These are phyloP conservation scores for Neonectria neomacrospora DNA, from an alignment of 2,329 filamentous ascomycete species.

Conservation along the genomic window DNA sequence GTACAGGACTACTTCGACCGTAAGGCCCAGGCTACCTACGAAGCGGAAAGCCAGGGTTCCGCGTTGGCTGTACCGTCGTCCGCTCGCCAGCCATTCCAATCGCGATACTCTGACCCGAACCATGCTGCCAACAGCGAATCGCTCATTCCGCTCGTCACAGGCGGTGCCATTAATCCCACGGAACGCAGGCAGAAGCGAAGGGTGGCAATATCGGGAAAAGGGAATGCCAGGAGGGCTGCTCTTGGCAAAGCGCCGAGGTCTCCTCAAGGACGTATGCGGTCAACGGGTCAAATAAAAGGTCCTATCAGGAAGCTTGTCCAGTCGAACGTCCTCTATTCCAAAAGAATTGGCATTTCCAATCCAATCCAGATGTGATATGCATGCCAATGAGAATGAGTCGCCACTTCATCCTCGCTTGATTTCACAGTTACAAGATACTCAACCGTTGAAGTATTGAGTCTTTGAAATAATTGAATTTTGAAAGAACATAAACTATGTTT, in stretches of 20 bases:
- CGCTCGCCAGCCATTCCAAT: slow-evolving; percentile 4
- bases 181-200: not conserved
- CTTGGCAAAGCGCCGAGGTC: not conserved
- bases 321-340: slow-evolving; percentile 11
- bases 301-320: slow-evolving; percentile 10
- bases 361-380: too few species aligned
- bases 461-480: too few species aligned
- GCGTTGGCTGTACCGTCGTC: not conserved
- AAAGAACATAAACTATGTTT: too few species aligned
- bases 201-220: too few species aligned
- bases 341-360: too few species aligned
- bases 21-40: slow-evolving; percentile 14
- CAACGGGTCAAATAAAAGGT: slow-evolving; percentile 1
- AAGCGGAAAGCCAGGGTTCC: slow-evolving; percentile 6
- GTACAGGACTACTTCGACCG: slow-evolving; percentile 20
- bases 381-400: too few species aligned
- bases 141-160: slow-evolving; percentile 18
- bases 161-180: slow-evolving; percentile 11
- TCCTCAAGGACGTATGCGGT: not conserved
- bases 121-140: slow-evolving; percentile 15
- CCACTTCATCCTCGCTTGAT: too few species aligned
- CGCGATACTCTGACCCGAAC: slow-evolving; percentile 15
- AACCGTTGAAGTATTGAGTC: too few species aligned
- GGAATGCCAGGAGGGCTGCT: slow-evolving; percentile 1
- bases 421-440: too few species aligned